A percentile compares a stretch with the other conserved stretches of the same genome.
Conservation (phyloP, 139 green algal genomes). For the Asterochloris sp. region DNA sequence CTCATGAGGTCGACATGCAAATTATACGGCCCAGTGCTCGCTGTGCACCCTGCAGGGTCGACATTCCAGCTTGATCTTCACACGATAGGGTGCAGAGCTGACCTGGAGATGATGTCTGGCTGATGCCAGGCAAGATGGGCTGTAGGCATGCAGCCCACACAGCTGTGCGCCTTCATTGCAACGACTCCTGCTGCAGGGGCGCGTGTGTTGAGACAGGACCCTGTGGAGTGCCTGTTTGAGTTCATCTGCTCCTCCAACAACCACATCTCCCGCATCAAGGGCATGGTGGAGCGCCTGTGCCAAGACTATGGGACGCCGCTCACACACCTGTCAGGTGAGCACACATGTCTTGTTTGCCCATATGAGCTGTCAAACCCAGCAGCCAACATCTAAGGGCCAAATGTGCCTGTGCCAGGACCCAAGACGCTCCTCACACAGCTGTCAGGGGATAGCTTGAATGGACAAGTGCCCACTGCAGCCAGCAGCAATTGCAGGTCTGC, state of each 20-base stretch:
- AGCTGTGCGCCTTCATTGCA: background rate
- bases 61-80: background rate
- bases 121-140: too few species aligned
- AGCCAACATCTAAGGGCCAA: too few species aligned
- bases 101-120: background rate
- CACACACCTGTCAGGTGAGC: too few species aligned
- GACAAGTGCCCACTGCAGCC: too few species aligned
- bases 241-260: constrained; percentile 98
- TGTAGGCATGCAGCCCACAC: background rate
- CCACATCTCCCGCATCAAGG: constrained; percentile 82
- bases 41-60: background rate
- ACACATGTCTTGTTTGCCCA: too few species aligned
- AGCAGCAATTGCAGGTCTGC: too few species aligned
- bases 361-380: too few species aligned
- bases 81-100: background rate
- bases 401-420: too few species aligned
- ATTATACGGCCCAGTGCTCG: background rate
- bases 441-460: too few species aligned
- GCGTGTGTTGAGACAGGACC: constrained; percentile 87
- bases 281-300: constrained; percentile 90
- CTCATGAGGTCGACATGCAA: too few species aligned
- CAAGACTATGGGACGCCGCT: constrained; percentile 68
- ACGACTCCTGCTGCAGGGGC: constrained; percentile 33
- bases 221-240: constrained; percentile 89
- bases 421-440: too few species aligned